These are phyloP conservation scores for Pichia sp. DNA, from an alignment of 1,139 yeast genomes.

Conservation along the genomic window DNA sequence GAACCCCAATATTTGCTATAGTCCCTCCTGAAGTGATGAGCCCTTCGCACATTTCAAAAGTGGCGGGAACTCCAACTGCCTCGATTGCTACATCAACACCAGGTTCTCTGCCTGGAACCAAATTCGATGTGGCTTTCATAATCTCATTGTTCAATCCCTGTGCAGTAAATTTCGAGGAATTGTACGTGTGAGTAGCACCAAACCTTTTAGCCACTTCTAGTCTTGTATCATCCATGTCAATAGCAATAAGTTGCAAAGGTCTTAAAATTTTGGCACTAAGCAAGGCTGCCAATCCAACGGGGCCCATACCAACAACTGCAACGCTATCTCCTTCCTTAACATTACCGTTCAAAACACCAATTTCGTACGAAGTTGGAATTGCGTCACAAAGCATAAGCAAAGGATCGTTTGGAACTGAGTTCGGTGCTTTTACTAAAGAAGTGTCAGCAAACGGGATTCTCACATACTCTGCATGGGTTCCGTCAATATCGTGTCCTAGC, in stretches of 20 bases:
- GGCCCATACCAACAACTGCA: constrained; percentile 43
- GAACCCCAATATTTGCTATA: constrained; percentile 41
- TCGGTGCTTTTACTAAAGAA: constrained; percentile 28
- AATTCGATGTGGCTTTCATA: constrained; percentile 19
- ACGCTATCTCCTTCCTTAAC: constrained; percentile 34
- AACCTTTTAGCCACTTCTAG: constrained; percentile 31
- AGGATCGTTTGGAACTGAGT: constrained; percentile 28
- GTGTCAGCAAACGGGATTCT: constrained; percentile 37
- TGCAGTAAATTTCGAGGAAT: constrained; percentile 25
- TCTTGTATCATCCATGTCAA: constrained; percentile 36
- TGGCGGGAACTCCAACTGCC: constrained; percentile 38
- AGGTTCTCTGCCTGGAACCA: constrained; percentile 18
- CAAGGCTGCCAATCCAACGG: constrained; percentile 37
- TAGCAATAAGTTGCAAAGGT: constrained; percentile 32
- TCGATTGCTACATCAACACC: constrained; percentile 46
- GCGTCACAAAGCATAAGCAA: constrained; percentile 36
- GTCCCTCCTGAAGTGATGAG: constrained; percentile 39
- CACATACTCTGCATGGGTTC: constrained; percentile 38
- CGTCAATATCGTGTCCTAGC: constrained; percentile 34
- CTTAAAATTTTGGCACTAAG: constrained; percentile 30
- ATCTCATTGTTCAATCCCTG: constrained; percentile 25
- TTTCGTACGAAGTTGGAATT: constrained; percentile 39
- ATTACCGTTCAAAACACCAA: constrained; percentile 33
- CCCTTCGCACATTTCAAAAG: constrained; percentile 37
- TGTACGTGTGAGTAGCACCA: constrained; percentile 35